Evolutionary conservation across 2,329 filamentous ascomycete species (phyloP).

Genomic region (Fusarium domesticum): DNA sequence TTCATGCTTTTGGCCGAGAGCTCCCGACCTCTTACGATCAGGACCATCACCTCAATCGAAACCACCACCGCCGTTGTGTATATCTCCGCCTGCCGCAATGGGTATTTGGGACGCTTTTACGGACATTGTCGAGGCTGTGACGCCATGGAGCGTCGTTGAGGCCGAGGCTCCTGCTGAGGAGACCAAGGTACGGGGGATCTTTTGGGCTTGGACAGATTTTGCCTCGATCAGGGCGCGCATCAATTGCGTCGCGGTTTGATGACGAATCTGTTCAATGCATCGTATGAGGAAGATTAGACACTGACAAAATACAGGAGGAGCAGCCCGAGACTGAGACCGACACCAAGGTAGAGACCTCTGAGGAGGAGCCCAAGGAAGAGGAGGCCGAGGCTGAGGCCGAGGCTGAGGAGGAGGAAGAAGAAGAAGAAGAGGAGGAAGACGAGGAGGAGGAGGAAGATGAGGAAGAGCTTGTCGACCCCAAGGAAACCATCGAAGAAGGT

Average conservation of each 20-base stretch:
- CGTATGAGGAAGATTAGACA: conserved; percentile 1
- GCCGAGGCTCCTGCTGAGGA: conserved; percentile 67
- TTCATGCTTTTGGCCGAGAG: conserved; percentile 41
- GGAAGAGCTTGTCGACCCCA: conserved; percentile 81
- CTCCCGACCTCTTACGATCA: conserved; percentile 40
- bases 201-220: conserved; percentile 18
- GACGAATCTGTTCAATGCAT: conserved; percentile 3
- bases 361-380: conserved; percentile 34
- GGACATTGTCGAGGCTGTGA: conserved; percentile 62
- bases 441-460: conserved; percentile 67
- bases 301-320: conserved; percentile 35
- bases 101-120: conserved; percentile 64
- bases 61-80: conserved; percentile 43
- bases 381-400: conserved; percentile 43
- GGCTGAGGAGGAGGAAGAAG: conserved; percentile 49
- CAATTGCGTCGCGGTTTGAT: conserved; percentile 13
- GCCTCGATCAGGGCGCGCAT: conserved; percentile 11
- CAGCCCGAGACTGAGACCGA: conserved; percentile 55
- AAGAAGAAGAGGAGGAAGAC: conserved; percentile 43
- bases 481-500: conserved; percentile 91
- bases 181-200: conserved; percentile 47
- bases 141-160: conserved; percentile 63
- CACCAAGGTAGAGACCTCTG: conserved; percentile 27
- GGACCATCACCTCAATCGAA: conserved; percentile 35
- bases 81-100: conserved; percentile 49